phyloP scores from a whole-genome alignment of 2,329 filamentous ascomycete genomes.

The Cladorrhinum sp. region DNA sequence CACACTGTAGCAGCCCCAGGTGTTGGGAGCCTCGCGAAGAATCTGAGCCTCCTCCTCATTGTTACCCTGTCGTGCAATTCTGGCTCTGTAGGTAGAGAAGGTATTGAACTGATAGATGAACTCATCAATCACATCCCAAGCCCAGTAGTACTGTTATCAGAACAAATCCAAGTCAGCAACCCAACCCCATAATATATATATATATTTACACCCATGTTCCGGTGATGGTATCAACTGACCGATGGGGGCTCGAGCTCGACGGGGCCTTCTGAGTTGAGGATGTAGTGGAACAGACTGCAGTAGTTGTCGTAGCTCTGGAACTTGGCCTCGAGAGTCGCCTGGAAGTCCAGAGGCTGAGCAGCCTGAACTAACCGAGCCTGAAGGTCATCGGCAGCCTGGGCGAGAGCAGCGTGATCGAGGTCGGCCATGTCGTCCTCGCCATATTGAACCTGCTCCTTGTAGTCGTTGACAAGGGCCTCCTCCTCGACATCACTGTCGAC shows the following conservation, averaged over 20 bases:
- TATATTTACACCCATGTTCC: neutral
- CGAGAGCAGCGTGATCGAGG: conserved; percentile 69
- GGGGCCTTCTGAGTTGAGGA: conserved; percentile 98
- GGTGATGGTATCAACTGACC: conserved; percentile 55
- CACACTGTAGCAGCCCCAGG: conserved; percentile 99
- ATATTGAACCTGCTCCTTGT: conserved; percentile 93
- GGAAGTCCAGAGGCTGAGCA: conserved; percentile 92
- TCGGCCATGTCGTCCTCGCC: conserved; percentile 76
- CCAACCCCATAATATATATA: too few relatives aligned
- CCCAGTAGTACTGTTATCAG: conserved; percentile 83
- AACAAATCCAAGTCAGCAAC: conserved; percentile 26
- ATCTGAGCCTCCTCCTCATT: conserved; percentile 92
- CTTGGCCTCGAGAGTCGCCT: conserved; percentile 92
- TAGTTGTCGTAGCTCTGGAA: conserved; percentile 99
- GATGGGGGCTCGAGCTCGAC: conserved; percentile 96
- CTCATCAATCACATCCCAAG: conserved; percentile 99
- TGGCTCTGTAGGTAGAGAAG: conserved; percentile 94
- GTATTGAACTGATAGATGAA: conserved; percentile 99
- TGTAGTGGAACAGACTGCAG: conserved; percentile 99
- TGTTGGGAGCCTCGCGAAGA: conserved; percentile 94
- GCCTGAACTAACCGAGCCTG: conserved; percentile 88
- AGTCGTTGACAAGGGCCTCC: conserved; percentile 92
- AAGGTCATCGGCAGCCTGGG: conserved; percentile 81
- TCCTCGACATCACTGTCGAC: conserved; percentile 88
- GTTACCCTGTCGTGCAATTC: conserved; percentile 75